A percentile compares a stretch with the other conserved stretches of the same genome.
phyloP scores from a whole-genome alignment of 768 basidiomycete species.

The Lactarius sp. region DNA sequence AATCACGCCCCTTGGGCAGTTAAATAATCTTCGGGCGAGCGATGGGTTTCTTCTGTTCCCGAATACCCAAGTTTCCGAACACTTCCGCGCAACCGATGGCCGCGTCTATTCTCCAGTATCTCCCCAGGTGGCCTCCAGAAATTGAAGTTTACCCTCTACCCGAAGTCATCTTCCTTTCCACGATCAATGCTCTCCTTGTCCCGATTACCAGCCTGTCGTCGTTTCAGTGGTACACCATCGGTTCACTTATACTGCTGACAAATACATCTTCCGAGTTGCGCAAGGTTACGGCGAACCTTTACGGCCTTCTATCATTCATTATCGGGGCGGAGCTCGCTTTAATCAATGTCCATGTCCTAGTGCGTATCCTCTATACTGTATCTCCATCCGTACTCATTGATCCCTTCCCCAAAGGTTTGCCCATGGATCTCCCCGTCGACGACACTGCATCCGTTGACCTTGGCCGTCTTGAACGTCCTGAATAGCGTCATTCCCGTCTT shows the following conservation, averaged over 20 bases:
- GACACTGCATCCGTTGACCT: conserved; percentile 12
- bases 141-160: conserved; percentile 7
- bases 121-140: conserved; percentile 7
- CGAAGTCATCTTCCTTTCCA: conserved; percentile 16
- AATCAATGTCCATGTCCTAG: conserved; percentile 12
- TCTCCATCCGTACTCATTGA: neutral
- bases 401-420: neutral
- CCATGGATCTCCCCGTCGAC: conserved; percentile 18
- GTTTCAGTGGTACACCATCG: conserved; percentile 3
- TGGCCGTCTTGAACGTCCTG: conserved; percentile 12
- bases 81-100: neutral
- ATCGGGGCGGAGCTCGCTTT: conserved; percentile 10
- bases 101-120: neutral
- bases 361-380: neutral
- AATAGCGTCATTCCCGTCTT: conserved; percentile 16
- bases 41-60: neutral
- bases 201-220: neutral
- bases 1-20: neutral
- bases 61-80: neutral
- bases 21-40: neutral
- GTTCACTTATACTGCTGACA: conserved; percentile 8
- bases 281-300: conserved; percentile 6
- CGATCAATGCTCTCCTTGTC: conserved; percentile 1
- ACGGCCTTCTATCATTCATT: conserved; percentile 5
- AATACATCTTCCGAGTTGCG: conserved; percentile 11